Conservation (phyloP, 805 yeast species). For the Candida broadrunensis region DNA sequence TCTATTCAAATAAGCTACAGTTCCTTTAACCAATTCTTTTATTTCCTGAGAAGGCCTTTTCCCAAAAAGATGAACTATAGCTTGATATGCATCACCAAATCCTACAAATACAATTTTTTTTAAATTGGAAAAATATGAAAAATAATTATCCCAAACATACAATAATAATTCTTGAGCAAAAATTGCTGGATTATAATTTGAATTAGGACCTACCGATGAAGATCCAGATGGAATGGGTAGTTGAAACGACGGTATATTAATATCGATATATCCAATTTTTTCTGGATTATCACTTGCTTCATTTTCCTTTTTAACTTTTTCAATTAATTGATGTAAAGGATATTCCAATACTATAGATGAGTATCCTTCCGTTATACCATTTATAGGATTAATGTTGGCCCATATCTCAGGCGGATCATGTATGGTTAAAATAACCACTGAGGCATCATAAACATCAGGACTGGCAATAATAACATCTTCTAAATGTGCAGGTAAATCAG, state of each 20-base stretch:
- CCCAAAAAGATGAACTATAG: conserved; percentile 83
- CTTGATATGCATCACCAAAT: conserved; percentile 84
- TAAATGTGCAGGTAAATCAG: conserved; percentile 46
- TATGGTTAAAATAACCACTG: conserved; percentile 65
- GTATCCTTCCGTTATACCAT: conserved; percentile 73
- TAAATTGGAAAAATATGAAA: conserved; percentile 66
- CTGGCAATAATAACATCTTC: conserved; percentile 72
- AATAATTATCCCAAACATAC: conserved; percentile 87
- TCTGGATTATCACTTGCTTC: conserved; percentile 9
- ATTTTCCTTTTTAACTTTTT: conserved; percentile 44
- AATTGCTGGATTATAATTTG: conserved; percentile 54
- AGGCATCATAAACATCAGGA: conserved; percentile 59
- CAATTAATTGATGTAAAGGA: conserved; percentile 57
- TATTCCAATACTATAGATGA: conserved; percentile 76
- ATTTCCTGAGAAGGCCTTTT: conserved; percentile 62
- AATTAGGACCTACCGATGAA: conserved; percentile 29
- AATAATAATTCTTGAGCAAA: conserved; percentile 74
- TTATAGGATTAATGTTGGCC: conserved; percentile 78
- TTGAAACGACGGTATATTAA: conserved; percentile 67
- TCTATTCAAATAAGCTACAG: conserved; percentile 66
- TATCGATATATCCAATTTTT: conserved; percentile 74
- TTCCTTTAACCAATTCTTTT: conserved; percentile 61
- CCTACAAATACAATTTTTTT: conserved; percentile 78
- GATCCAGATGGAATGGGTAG: conserved; percentile 20
- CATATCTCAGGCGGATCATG: conserved; percentile 94